Percentiles rank a stretch among this genome's conserved stretches.
phyloP scores from a whole-genome alignment of 441 rosid genomes.

The Gossypium davidsonii region DNA sequence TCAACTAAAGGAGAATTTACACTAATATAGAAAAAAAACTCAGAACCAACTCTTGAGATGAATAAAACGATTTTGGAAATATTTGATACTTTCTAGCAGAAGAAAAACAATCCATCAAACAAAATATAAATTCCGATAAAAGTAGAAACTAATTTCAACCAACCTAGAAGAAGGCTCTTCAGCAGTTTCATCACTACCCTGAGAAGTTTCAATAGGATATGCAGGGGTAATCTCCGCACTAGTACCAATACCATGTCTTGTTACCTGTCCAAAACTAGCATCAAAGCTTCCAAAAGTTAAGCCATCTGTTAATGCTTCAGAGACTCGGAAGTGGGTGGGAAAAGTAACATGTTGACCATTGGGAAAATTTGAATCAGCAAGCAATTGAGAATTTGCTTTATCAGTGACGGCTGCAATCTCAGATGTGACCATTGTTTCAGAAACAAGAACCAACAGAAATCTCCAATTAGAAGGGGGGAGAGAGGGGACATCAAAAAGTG shows the following conservation, averaged over 20 bases:
- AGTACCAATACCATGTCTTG: slow-evolving; percentile 22
- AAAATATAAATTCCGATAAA: neutral
- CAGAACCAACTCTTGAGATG: neutral
- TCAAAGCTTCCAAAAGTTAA: slow-evolving; percentile 86
- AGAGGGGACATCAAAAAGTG: neutral
- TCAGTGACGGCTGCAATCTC: slow-evolving; percentile 26
- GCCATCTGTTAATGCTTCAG: slow-evolving; percentile 61
- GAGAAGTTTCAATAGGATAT: slow-evolving; percentile 30
- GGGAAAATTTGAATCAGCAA: slow-evolving; percentile 29
- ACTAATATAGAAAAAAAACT: neutral
- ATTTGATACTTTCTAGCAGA: neutral
- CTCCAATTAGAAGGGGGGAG: neutral
- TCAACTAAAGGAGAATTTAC: neutral
- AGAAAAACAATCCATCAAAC: neutral
- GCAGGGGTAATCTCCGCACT: slow-evolving; percentile 30
- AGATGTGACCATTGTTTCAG: slow-evolving; percentile 27
- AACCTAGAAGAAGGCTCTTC: slow-evolving; percentile 54
- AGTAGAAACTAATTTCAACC: slow-evolving; percentile 20
- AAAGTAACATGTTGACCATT: slow-evolving; percentile 64
- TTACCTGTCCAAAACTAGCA: slow-evolving; percentile 31
- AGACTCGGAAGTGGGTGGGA: slow-evolving; percentile 66
- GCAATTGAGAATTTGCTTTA: slow-evolving; percentile 29
- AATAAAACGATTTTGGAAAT: neutral
- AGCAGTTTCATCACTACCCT: slow-evolving; percentile 31
- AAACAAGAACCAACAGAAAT: slow-evolving; percentile 14